Evolutionary conservation across 2,329 filamentous ascomycete species (phyloP).

Genomic region (Escovopsis sp.): DNA sequence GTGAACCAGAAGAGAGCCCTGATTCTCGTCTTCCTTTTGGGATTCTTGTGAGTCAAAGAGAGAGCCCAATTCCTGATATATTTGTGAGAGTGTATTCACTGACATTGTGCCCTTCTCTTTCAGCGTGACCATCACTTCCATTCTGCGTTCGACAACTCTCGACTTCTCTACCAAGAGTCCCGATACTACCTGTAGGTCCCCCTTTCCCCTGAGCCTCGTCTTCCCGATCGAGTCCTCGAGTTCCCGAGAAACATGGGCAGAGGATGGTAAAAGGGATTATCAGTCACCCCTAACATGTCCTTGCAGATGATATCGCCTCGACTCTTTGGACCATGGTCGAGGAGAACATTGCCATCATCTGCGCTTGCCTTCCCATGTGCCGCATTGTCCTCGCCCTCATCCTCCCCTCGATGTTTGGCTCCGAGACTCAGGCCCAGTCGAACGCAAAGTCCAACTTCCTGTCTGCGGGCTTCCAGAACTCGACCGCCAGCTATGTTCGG

Average conservation of each 20-base stretch:
- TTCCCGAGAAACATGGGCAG: too few relatives aligned
- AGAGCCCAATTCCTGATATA: background rate
- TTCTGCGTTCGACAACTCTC: constrained; percentile 26
- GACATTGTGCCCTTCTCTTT: background rate
- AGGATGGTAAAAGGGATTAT: too few relatives aligned
- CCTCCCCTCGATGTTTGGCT: constrained; percentile 20
- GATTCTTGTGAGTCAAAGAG: constrained; percentile 22
- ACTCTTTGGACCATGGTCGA: constrained; percentile 26
- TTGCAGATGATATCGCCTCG: constrained; percentile 19
- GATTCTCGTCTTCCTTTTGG: constrained; percentile 27
- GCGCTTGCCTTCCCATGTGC: constrained; percentile 25
- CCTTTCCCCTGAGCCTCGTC: background rate
- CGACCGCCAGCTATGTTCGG: constrained; percentile 9
- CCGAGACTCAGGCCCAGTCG: constrained; percentile 4
- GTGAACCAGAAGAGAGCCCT: constrained; percentile 25
- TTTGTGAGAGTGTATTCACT: background rate
- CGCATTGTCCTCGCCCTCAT: constrained; percentile 22
- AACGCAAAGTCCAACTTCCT: constrained; percentile 4
- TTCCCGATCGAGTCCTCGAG: background rate
- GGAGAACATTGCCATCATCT: constrained; percentile 24
- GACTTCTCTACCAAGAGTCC: constrained; percentile 23
- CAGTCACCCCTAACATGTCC: background rate
- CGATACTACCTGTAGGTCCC: constrained; percentile 20
- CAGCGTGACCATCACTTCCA: constrained; percentile 26
- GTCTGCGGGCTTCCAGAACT: constrained; percentile 8